Conservation (phyloP, 768 basidiomycete genomes). For the Mycena belliarum region DNA sequence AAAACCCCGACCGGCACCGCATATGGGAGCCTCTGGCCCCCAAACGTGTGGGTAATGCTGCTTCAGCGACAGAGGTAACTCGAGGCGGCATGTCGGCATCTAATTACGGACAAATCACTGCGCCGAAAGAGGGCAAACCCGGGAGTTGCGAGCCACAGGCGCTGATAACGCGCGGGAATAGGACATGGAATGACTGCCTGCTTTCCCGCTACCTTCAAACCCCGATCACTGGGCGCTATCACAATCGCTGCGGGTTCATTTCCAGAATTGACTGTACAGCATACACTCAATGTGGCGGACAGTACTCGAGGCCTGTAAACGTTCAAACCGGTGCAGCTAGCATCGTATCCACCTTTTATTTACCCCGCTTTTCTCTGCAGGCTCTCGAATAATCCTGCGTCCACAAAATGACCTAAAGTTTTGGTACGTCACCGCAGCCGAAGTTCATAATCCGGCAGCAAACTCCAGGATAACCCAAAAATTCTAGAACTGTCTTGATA, state of each 20-base stretch:
- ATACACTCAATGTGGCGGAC: background rate
- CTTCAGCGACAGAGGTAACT: background rate
- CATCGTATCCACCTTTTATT: background rate
- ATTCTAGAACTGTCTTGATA: background rate
- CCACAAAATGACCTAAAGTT: background rate
- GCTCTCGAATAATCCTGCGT: background rate
- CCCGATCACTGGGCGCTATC: conserved; percentile 5
- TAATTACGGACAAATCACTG: background rate
- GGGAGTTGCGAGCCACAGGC: background rate
- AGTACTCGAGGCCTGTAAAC: background rate
- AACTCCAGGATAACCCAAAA: background rate
- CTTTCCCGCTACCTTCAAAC: background rate
- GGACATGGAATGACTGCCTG: background rate
- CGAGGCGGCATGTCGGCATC: conserved; percentile 13
- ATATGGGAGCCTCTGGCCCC: background rate
- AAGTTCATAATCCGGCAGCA: background rate
- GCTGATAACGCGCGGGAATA: conserved; percentile 1
- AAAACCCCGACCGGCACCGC: background rate
- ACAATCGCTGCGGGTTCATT: background rate
- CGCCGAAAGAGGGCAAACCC: background rate
- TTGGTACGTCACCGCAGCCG: background rate
- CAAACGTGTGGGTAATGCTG: background rate
- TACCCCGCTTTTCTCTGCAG: background rate
- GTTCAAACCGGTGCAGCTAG: background rate
- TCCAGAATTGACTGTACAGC: background rate